Base-by-base conservation (phyloP, 78 protist genomes). In the Protostelium mycophagum region DNA sequence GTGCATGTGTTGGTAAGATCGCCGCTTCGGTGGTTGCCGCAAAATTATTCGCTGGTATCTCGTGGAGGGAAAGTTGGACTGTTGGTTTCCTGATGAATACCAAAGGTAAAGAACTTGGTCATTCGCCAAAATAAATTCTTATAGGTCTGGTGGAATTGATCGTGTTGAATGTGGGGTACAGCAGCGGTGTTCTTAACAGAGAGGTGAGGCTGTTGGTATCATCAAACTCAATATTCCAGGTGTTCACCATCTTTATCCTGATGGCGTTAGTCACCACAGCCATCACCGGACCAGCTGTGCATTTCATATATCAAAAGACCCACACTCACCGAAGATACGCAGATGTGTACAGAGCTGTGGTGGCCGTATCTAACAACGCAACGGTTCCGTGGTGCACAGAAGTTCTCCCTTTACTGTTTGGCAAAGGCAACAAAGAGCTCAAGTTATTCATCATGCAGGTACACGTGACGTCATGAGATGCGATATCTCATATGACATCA, bases 51-150 rank as follows among this genome's bases (percentile, higher is more conserved):
- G 73, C 73, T 25, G 16, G 16, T 5, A 51, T 16, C 5, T 31
- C 91, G 87, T 91, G 93, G 94, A 83, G 93, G 84, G 96, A 94
- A 37, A 88, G 92, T 1, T 38, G 88, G 31, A 92, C 95, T 0
- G 91, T 91, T 37, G 96, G 94, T 36, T 84, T 94, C 91, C 88
- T 94, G 23, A 94, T 94, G 96, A 94, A 94, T 37, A 94, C 96
- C 83, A 91, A 91, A 38, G 96, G 96, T 51, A 16, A 51, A 25
- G 31, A 51, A 25, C 73, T 51, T 16, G 73, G 16, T 51, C 73
- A 51, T 51, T 16, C 5, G 5, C 73, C 73, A 51, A 51, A 5
- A 51, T 51, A 51, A 5, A 51, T 16, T 51, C 73, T 51, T 16
- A 25, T 16, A 51, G 73, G 73, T 83, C 87, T 94, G 28, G 96